phyloP scores from a whole-genome alignment of 2,329 filamentous ascomycete genomes.

The Curvularia hawaiiensis region DNA sequence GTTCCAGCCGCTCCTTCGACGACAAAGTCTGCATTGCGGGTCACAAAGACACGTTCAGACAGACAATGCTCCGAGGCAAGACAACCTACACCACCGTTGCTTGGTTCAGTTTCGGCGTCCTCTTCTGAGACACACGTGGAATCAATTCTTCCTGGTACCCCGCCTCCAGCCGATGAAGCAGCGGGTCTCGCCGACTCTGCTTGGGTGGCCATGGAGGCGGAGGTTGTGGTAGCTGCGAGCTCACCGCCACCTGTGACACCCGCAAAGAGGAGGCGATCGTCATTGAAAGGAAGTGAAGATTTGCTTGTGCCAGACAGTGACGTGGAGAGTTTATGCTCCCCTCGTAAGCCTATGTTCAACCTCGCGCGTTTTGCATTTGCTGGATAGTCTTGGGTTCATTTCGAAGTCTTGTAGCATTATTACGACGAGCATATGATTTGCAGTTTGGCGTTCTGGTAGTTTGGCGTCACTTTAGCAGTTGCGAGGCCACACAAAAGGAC shows the following conservation, averaged over 20 bases:
- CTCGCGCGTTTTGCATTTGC: constrained; percentile 48
- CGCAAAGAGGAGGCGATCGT: constrained; percentile 24
- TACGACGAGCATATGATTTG: constrained; percentile 12
- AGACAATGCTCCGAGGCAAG: constrained; percentile 16
- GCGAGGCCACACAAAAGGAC: constrained; percentile 3
- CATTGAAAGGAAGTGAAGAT: constrained; percentile 54
- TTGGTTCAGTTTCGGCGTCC: constrained; percentile 5
- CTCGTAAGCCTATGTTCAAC: constrained; percentile 44
- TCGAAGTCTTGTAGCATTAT: constrained; percentile 10
- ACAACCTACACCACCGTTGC: constrained; percentile 12
- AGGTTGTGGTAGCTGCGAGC: constrained; percentile 41
- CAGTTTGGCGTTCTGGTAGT: constrained; percentile 9
- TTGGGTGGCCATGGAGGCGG: constrained; percentile 36
- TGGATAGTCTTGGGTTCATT: constrained; percentile 22
- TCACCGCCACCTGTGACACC: constrained; percentile 31
- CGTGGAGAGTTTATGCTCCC: constrained; percentile 45
- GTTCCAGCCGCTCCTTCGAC: constrained; percentile 9
- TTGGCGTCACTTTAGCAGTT: constrained; percentile 1
- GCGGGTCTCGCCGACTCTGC: constrained; percentile 31
- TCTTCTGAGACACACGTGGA: constrained; percentile 5
- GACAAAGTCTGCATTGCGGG: constrained; percentile 3
- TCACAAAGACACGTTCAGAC: constrained; percentile 11
- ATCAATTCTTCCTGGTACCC: constrained; percentile 14
- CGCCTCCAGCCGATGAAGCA: constrained; percentile 12
- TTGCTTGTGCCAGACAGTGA: constrained; percentile 54